phyloP scores from a whole-genome alignment of 202 grass and related monocot species.

The Hordeum pubiflorum region DNA sequence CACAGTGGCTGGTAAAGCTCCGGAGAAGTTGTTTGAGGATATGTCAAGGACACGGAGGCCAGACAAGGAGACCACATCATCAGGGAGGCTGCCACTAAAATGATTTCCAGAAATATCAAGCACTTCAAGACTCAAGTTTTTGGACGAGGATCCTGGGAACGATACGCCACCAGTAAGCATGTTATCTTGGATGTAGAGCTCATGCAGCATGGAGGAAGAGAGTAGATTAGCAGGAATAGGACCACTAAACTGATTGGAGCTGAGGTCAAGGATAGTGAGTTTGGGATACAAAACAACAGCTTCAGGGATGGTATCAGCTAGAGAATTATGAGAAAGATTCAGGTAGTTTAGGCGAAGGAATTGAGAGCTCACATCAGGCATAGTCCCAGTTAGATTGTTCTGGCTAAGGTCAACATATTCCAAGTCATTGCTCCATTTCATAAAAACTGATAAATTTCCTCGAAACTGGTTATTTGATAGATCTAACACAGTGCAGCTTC shows the following conservation, averaged over 20 bases:
- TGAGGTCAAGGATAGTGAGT: constrained; percentile 77
- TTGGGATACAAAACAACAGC: constrained; percentile 74
- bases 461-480: constrained; percentile 87
- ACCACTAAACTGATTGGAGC: constrained; percentile 72
- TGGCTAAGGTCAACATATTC: constrained; percentile 86
- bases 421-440: constrained; percentile 81
- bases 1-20: constrained; percentile 49
- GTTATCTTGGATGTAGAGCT: constrained; percentile 71
- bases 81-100: constrained; percentile 79
- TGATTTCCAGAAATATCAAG: constrained; percentile 79
- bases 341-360: constrained; percentile 87
- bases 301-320: constrained; percentile 50
- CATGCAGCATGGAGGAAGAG: constrained; percentile 68
- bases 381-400: constrained; percentile 65
- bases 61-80: constrained; percentile 59
- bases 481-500: constrained; percentile 83
- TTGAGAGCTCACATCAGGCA: constrained; percentile 73
- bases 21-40: constrained; percentile 84
- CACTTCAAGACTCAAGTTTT: constrained; percentile 58
- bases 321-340: constrained; percentile 77
- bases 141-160: constrained; percentile 48
- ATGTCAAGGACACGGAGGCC: constrained; percentile 66
- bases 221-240: constrained; percentile 54
- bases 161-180: constrained; percentile 53
- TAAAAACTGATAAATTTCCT: constrained; percentile 75